Percentiles rank a stretch among this genome's conserved stretches.
Conservation (phyloP, 2,329 filamentous ascomycete species). For the Colletotrichum sp. region DNA sequence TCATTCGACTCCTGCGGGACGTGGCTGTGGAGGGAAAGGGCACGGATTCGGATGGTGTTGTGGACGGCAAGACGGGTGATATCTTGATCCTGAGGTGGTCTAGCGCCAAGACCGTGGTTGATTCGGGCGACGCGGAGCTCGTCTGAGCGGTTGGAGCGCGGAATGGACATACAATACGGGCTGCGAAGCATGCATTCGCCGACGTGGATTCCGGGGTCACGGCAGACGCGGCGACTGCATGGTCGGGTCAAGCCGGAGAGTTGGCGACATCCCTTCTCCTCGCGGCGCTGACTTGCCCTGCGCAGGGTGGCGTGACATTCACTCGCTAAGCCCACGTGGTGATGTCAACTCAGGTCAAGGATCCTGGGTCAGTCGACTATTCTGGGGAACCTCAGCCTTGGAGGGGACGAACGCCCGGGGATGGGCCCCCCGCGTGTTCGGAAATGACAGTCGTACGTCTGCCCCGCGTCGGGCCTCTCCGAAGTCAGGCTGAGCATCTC, state of each 20-base stretch:
- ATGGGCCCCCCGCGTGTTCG: not conserved
- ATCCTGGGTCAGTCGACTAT: not conserved
- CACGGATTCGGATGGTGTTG: slow-evolving; percentile 65
- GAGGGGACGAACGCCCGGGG: not conserved
- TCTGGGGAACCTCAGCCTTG: not conserved
- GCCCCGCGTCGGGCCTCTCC: not conserved
- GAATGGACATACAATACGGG: not conserved
- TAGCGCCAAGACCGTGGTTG: slow-evolving; percentile 69
- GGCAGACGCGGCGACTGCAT: slow-evolving; percentile 56
- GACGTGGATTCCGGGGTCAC: slow-evolving; percentile 41
- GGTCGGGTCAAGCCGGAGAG: slow-evolving; percentile 31
- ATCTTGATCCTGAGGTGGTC: slow-evolving; percentile 76
- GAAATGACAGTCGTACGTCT: not conserved
- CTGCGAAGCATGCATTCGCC: not conserved
- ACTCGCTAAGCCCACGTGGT: slow-evolving; percentile 23
- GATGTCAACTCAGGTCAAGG: not conserved
- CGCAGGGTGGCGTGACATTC: slow-evolving; percentile 21
- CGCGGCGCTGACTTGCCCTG: not conserved
- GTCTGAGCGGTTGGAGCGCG: slow-evolving; percentile 45
- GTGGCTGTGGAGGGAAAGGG: slow-evolving; percentile 64
- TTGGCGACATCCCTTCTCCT: not conserved
- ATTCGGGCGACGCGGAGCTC: slow-evolving; percentile 61
- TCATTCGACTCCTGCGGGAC: slow-evolving; percentile 75
- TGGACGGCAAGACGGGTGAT: slow-evolving; percentile 67
- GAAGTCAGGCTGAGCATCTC: not conserved